Conservation (phyloP, 177 flowering plant species). For the Vitis hybrid region DNA sequence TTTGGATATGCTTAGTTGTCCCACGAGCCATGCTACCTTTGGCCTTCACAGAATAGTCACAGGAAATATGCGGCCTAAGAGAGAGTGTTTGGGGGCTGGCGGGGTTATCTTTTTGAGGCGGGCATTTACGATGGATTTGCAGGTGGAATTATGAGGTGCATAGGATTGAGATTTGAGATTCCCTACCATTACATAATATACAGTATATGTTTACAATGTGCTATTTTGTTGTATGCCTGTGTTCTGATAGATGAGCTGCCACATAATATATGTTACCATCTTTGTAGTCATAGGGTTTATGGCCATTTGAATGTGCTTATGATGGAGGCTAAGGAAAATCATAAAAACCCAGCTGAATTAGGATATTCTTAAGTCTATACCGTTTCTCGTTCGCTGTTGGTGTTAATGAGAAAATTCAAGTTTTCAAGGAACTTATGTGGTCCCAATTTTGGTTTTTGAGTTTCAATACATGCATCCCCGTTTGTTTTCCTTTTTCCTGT, state of each 20-base stretch:
- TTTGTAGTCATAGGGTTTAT: not conserved
- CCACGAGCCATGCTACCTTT: slow-evolving; percentile 2
- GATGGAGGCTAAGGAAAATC: too few relatives aligned
- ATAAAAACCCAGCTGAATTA: not conserved
- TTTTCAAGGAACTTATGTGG: too few relatives aligned
- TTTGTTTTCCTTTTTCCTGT: too few relatives aligned
- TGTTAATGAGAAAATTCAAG: too few relatives aligned
- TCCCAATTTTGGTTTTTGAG: too few relatives aligned
- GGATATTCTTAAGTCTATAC: slow-evolving; percentile 1
- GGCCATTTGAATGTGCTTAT: not conserved
- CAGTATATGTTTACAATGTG: not conserved
- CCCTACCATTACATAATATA: too few relatives aligned
- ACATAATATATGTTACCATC: not conserved
- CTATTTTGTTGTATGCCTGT: slow-evolving; percentile 1
- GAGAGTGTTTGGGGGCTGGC: not conserved
- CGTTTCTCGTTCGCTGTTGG: too few relatives aligned
- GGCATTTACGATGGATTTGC: not conserved
- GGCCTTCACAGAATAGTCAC: not conserved
- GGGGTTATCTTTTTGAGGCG: not conserved
- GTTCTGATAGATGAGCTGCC: slow-evolving; percentile 3
- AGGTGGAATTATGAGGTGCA: not conserved
- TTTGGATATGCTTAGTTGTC: slow-evolving; percentile 14
- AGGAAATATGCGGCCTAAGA: not conserved
- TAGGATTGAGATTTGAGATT: not conserved
- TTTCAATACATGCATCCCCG: too few relatives aligned